Evolutionary conservation across 495 filamentous ascomycete species (phyloP), one percentile per base, ranked within the genome.

Genomic region (Lindgomyces ingoldianus): DNA sequence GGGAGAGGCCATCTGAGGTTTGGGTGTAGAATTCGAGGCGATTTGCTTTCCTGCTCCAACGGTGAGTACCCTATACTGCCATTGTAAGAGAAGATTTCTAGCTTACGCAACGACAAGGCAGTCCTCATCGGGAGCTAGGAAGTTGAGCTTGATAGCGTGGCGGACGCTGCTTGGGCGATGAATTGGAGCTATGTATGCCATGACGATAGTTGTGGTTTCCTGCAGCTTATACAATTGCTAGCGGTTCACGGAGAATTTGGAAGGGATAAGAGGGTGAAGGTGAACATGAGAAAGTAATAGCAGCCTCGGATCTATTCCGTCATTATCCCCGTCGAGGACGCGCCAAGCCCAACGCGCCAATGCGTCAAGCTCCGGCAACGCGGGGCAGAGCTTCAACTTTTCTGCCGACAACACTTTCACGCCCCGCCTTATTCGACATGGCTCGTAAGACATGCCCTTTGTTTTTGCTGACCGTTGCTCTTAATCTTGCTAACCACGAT

Each of bases 151-250:
- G 60, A 98, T 73, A 11, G 92, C 92, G 82, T 96, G 87, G 41
- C 91, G 86, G 59, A 97, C 86, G 74, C 90, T 95, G 73, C 87
- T 96, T 25, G 94, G 89, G 67, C 88, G 81, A 75, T 98, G 94
- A 57, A 99, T 96, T 3, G 94, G 93, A 64, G 91, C 91, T 62
- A 99, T 79, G 70, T 97, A 99, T 49, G 95, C 89, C 94, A 99
- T 99, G 60, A 11, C 57, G 22, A 53, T 18, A 6, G 1, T 4
- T 19, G 19, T 12, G 33, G 14, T n/a, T 10, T 10, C 18, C 11
- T 47, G 44, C 42, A 54, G 46, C 44, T 62, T 25, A 33, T 11
- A 3, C 33, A 6, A 6, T 39, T 14, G 33, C 33, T 39, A 14
- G 6, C 6, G 6, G 14, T 39, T 6, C 33, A 39, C 10, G 30